A percentile compares a stretch with the other conserved stretches of the same genome.
Conservation (phyloP, 306 rosid species). For the Arachis hypogaea region DNA sequence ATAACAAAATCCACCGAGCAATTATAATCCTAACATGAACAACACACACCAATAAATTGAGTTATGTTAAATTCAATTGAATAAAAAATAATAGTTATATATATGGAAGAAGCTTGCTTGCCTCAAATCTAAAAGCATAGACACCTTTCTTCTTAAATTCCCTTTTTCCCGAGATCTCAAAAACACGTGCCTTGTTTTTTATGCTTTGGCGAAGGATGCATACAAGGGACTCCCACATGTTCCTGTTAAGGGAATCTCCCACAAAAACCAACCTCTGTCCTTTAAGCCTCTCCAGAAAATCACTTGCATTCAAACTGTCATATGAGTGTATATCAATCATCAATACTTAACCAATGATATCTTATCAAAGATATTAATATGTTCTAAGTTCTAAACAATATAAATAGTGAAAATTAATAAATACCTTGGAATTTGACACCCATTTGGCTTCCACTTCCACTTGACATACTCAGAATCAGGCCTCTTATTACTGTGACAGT, state of each 20-base stretch:
- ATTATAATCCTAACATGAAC: conserved; percentile 64
- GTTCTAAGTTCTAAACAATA: no score
- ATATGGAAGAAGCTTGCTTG: conserved; percentile 36
- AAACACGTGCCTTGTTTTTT: conserved; percentile 55
- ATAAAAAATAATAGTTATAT: neutral
- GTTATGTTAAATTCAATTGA: no score
- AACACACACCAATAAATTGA: neutral
- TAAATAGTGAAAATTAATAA: neutral
- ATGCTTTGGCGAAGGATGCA: conserved; percentile 73
- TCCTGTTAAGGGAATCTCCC: conserved; percentile 86
- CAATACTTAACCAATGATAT: no score
- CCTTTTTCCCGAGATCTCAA: conserved; percentile 73
- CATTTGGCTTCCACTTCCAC: conserved; percentile 96
- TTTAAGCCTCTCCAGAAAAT: conserved; percentile 74
- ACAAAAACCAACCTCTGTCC: conserved; percentile 76
- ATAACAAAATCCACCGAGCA: conserved; percentile 76
- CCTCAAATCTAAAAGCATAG: conserved; percentile 83
- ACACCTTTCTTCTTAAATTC: conserved; percentile 79
- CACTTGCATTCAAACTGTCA: conserved; percentile 72
- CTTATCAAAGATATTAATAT: no score
- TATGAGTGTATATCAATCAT: neutral
- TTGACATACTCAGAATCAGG: conserved; percentile 68
- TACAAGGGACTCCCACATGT: conserved; percentile 90
- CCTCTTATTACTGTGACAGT: conserved; percentile 72
- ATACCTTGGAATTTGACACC: conserved; percentile 84